Percentiles rank a stretch among this genome's conserved stretches.
These are phyloP conservation scores for Kazachstania martiniae DNA, from an alignment of 805 yeast species.

Conservation along the genomic window DNA sequence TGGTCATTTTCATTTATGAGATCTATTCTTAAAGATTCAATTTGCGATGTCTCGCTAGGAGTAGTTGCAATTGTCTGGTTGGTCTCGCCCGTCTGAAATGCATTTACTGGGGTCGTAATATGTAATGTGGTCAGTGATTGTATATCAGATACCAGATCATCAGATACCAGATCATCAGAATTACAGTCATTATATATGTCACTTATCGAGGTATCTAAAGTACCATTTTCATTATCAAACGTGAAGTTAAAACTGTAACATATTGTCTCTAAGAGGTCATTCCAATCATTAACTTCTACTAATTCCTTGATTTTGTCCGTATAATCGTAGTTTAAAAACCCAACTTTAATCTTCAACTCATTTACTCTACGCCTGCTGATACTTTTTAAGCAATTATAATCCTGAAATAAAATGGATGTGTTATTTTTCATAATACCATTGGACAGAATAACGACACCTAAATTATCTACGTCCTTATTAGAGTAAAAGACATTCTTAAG, in stretches of 20 bases:
- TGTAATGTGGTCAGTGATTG: constrained; percentile 10
- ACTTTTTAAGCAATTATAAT: constrained; percentile 13
- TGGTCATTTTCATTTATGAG: too few relatives aligned
- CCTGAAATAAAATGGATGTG: constrained; percentile 17
- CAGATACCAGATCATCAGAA: background rate
- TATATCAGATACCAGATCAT: constrained; percentile 4
- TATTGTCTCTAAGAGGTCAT: constrained; percentile 19
- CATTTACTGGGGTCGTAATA: constrained; percentile 4
- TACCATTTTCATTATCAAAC: constrained; percentile 11
- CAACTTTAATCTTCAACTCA: constrained; percentile 25
- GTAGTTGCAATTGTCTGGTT: too few relatives aligned
- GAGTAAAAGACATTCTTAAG: constrained; percentile 10
- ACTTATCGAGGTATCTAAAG: background rate
- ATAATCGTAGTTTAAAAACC: constrained; percentile 25
- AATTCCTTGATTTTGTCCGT: constrained; percentile 22
- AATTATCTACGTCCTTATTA: constrained; percentile 1
- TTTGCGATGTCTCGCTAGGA: too few relatives aligned
- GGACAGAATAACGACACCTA: constrained; percentile 19
- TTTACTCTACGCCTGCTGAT: constrained; percentile 14
- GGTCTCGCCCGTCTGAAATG: too few relatives aligned
- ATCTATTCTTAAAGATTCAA: too few relatives aligned
- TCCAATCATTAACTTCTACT: constrained; percentile 23
- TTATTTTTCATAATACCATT: constrained; percentile 17
- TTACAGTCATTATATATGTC: background rate
- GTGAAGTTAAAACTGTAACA: constrained; percentile 21